Evolutionary conservation across 2,329 filamentous ascomycete species (phyloP).

Genomic region (Trichoderma oligosporum): DNA sequence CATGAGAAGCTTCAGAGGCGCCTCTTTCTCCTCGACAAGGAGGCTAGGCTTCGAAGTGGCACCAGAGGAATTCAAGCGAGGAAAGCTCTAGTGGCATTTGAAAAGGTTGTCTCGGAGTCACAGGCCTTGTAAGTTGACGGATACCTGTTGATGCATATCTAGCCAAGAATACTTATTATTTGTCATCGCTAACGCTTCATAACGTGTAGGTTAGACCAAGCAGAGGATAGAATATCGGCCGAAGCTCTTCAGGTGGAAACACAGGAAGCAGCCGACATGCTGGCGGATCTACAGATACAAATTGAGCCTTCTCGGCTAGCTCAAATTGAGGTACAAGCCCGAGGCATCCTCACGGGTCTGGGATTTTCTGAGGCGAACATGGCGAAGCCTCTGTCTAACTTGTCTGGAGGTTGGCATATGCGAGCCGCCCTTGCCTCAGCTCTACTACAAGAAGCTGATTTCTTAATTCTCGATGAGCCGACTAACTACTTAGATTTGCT

Average conservation of each 20-base stretch:
- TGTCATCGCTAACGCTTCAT: background rate
- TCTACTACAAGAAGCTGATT: conserved; percentile 68
- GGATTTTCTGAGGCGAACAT: conserved; percentile 65
- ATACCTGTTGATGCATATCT: too few species aligned
- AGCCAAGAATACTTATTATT: background rate
- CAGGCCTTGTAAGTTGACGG: conserved; percentile 43
- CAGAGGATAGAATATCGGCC: conserved; percentile 53
- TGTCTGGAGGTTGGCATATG: conserved; percentile 79
- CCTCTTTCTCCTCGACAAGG: conserved; percentile 67
- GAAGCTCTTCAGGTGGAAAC: conserved; percentile 60
- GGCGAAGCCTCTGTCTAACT: conserved; percentile 54
- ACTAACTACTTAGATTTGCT: conserved; percentile 83
- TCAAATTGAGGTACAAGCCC: conserved; percentile 62
- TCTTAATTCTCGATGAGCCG: conserved; percentile 80
- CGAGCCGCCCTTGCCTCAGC: conserved; percentile 61
- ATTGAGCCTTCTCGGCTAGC: conserved; percentile 63
- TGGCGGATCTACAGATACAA: conserved; percentile 64
- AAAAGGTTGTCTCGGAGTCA: conserved; percentile 62
- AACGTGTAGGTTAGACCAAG: conserved; percentile 43
- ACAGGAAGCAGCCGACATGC: conserved; percentile 64
- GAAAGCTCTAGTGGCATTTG: conserved; percentile 67
- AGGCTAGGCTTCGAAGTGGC: conserved; percentile 70
- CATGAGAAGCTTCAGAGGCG: conserved; percentile 60
- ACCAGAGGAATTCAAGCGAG: conserved; percentile 69
- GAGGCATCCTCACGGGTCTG: conserved; percentile 63